Evolutionary conservation across 371 early-diverging fungal species (phyloP).

Genomic region (Mucor saturninus): DNA sequence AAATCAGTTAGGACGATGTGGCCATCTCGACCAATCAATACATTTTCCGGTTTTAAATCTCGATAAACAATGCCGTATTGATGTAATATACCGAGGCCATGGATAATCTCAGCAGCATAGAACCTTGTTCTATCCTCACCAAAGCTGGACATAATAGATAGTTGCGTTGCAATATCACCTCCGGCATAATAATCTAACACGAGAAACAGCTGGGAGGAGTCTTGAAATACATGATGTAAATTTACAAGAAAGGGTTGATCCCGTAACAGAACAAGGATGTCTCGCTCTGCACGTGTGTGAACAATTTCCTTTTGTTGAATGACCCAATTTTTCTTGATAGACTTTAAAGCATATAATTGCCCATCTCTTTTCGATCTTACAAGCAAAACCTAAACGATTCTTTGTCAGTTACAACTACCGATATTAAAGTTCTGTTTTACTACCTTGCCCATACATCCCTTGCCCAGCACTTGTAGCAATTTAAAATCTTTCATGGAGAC

Average conservation of each 20-base stretch:
- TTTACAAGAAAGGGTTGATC: slow-evolving; percentile 74
- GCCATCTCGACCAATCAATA: slow-evolving; percentile 78
- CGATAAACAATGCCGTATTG: slow-evolving; percentile 85
- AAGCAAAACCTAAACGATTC: slow-evolving; percentile 54
- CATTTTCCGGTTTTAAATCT: slow-evolving; percentile 87
- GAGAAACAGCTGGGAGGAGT: slow-evolving; percentile 71
- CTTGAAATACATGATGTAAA: slow-evolving; percentile 77
- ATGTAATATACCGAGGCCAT: slow-evolving; percentile 88
- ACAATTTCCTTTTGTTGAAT: slow-evolving; percentile 63
- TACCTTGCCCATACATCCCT: slow-evolving; percentile 65
- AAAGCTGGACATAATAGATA: slow-evolving; percentile 72
- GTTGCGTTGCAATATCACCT: slow-evolving; percentile 88
- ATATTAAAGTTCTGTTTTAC: not conserved
- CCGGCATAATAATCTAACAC: slow-evolving; percentile 82
- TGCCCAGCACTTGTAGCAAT: slow-evolving; percentile 61
- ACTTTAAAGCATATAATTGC: slow-evolving; percentile 71
- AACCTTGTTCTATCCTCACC: slow-evolving; percentile 73
- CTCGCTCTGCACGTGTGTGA: slow-evolving; percentile 73
- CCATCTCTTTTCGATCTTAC: slow-evolving; percentile 56
- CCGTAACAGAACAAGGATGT: slow-evolving; percentile 67
- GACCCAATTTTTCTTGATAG: slow-evolving; percentile 70
- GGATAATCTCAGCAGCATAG: slow-evolving; percentile 88
- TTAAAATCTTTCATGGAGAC: slow-evolving; percentile 45
- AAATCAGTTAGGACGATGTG: slow-evolving; percentile 90
- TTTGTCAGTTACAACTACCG: not conserved